Conservation (phyloP, 495 filamentous ascomycete genomes). For the Xylaria flabelliformis region DNA sequence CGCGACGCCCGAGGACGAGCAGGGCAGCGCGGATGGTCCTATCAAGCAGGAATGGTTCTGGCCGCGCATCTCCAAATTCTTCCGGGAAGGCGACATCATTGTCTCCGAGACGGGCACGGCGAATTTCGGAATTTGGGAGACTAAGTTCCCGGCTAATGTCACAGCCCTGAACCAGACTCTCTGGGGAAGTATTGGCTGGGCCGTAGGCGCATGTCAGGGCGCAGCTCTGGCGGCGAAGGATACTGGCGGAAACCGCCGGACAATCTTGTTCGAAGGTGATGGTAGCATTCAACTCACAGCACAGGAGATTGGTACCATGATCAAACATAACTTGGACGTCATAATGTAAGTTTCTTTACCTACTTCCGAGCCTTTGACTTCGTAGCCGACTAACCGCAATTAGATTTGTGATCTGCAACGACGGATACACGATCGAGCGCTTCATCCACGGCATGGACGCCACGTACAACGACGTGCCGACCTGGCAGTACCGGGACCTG, state of each 20-base stretch:
- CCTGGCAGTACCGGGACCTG: slow-evolving; percentile 75
- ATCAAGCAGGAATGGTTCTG: slow-evolving; percentile 91
- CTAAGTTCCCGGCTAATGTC: slow-evolving; percentile 76
- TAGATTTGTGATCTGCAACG: slow-evolving; percentile 78
- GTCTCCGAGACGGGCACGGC: slow-evolving; percentile 90
- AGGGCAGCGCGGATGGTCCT: slow-evolving; percentile 31
- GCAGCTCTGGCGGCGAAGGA: slow-evolving; percentile 76
- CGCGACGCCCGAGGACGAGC: slow-evolving; percentile 55
- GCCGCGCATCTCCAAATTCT: slow-evolving; percentile 79
- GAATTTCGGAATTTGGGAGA: slow-evolving; percentile 91
- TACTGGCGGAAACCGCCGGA: slow-evolving; percentile 54
- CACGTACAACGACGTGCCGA: slow-evolving; percentile 78
- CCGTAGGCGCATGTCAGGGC: slow-evolving; percentile 79
- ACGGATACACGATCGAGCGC: slow-evolving; percentile 79
- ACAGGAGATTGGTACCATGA: slow-evolving; percentile 87
- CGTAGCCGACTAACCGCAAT: slow-evolving; percentile 14
- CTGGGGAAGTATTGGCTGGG: slow-evolving; percentile 88
- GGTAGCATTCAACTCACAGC: slow-evolving; percentile 84
- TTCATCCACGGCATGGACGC: slow-evolving; percentile 79
- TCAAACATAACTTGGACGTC: slow-evolving; percentile 75
- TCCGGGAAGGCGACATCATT: slow-evolving; percentile 77
- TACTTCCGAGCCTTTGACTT: neutral
- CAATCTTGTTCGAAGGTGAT: slow-evolving; percentile 87
- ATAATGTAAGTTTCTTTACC: slow-evolving; percentile 68
- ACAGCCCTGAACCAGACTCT: slow-evolving; percentile 83